These are phyloP conservation scores for Populus hybrid DNA, from an alignment of 441 rosid species.

Conservation along the genomic window DNA sequence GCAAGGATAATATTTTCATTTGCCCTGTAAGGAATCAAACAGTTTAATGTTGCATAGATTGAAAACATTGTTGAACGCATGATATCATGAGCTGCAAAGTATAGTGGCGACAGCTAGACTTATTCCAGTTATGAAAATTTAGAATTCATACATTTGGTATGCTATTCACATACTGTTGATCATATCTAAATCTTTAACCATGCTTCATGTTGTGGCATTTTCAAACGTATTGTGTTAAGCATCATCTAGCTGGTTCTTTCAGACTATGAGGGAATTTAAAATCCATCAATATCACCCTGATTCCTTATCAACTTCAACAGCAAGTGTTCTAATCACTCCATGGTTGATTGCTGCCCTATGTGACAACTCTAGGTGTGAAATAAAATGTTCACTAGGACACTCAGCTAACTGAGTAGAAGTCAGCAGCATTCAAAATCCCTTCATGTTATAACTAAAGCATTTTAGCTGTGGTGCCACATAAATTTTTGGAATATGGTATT, in stretches of 20 bases:
- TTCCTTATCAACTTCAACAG: neutral
- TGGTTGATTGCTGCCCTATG: neutral
- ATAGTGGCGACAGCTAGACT: neutral
- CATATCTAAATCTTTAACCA: neutral
- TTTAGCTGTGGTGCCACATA: neutral
- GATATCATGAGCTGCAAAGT: neutral
- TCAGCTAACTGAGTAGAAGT: neutral
- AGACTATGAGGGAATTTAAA: neutral
- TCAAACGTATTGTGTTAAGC: neutral
- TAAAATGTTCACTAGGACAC: neutral
- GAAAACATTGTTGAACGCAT: neutral
- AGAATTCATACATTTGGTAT: neutral
- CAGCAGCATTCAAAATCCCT: neutral
- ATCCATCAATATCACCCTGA: neutral
- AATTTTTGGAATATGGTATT: neutral
- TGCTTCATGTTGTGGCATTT: neutral
- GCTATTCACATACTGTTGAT: neutral
- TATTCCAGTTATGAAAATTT: neutral
- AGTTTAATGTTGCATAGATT: neutral
- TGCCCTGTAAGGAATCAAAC: constrained; percentile 38
- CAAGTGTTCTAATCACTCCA: neutral
- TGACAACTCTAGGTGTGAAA: neutral
- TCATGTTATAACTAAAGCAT: neutral
- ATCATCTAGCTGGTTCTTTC: neutral
- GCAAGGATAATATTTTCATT: constrained; percentile 70